Base-by-base conservation (phyloP, 2,329 filamentous ascomycete species). In the Fusarium buharicum region DNA sequence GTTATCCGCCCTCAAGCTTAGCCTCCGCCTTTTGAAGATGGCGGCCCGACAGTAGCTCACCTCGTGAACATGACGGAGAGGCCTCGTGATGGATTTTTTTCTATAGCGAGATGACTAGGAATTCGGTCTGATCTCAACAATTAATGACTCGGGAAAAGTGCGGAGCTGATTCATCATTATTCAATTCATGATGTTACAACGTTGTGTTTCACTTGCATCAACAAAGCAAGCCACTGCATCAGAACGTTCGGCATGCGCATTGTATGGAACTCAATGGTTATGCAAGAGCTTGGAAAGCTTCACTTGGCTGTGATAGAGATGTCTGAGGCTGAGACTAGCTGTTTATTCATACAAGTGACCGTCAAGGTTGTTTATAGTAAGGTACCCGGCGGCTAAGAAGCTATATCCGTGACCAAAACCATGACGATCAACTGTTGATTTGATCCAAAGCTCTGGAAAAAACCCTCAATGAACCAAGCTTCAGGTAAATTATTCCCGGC, bases 151-250 rank as follows among this genome's bases (percentile, higher is more conserved):
- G 38, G 41, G 46, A 14, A 4, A 33, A 30, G 18, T 47, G 48
- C 41, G 28, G 56, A 44, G 31, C 55, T 43, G 41, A 33, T 48
- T 48, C 44, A 43, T 44, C 46, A 39, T 59, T 33, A 46, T 55
- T 41, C 27, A 38, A 39, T 31, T 62, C 28, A 33, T 41, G 16
- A 57, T 64, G 61, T 47, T 51, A 43, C 56, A 54, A 48, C 56
- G 37, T 54, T 41, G 56, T 51, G 61, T 64, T 64, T 64, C 61
- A 64, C 49, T 39, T 52, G 51, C 33, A 50, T 33, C 30, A 6
- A 62, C 47, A 57, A 65, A 50, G 56, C 39, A 64, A 64, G 61
- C 61, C 61, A 65, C 56, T 64, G 56, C 61, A 65, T 62, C 61
- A 64, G 61, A 64, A 50, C 36, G 40, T 24, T 33, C 50, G 30